A percentile compares a stretch with the other conserved stretches of the same genome.
phyloP scores from a whole-genome alignment of 768 basidiomycete genomes.

The Suillus tomentosus region DNA sequence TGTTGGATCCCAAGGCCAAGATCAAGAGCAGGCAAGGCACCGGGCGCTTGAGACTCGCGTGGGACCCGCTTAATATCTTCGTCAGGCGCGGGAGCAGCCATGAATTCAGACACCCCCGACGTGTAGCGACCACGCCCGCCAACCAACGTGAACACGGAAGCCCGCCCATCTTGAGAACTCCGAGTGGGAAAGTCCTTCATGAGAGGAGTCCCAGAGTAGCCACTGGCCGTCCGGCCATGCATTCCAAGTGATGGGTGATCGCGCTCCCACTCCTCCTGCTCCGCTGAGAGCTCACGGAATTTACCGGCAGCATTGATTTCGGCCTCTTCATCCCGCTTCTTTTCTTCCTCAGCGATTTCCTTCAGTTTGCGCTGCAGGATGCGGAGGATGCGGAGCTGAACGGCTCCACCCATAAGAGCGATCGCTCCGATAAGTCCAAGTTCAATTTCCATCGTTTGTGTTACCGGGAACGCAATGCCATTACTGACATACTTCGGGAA shows the following conservation, averaged over 20 bases:
- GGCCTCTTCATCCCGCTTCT: constrained; percentile 70
- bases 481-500: constrained; percentile 76
- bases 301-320: constrained; percentile 73
- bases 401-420: constrained; percentile 82
- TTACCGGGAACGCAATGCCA: constrained; percentile 76
- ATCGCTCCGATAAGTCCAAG: constrained; percentile 86
- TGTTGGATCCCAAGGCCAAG: constrained; percentile 74
- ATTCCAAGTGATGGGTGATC: constrained; percentile 69
- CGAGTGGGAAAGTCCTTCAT: constrained; percentile 63
- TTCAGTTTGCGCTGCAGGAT: constrained; percentile 77
- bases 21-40: constrained; percentile 69
- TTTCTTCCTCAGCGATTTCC: constrained; percentile 78
- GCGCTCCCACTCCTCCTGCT: constrained; percentile 85
- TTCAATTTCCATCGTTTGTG: constrained; percentile 92
- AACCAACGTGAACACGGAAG: constrained; percentile 51
- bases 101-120: constrained; percentile 76
- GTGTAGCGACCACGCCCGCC: constrained; percentile 57
- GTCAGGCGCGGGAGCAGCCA: constrained; percentile 59
- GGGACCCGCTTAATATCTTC: constrained; percentile 60
- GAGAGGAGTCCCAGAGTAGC: constrained; percentile 61
- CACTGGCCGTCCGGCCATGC: constrained; percentile 66
- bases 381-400: constrained; percentile 85
- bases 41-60: constrained; percentile 51
- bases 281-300: constrained; percentile 62
- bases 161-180: constrained; percentile 46